These are phyloP conservation scores for Micractinium conductrix DNA, from an alignment of 139 green algal genomes.

Conservation along the genomic window DNA sequence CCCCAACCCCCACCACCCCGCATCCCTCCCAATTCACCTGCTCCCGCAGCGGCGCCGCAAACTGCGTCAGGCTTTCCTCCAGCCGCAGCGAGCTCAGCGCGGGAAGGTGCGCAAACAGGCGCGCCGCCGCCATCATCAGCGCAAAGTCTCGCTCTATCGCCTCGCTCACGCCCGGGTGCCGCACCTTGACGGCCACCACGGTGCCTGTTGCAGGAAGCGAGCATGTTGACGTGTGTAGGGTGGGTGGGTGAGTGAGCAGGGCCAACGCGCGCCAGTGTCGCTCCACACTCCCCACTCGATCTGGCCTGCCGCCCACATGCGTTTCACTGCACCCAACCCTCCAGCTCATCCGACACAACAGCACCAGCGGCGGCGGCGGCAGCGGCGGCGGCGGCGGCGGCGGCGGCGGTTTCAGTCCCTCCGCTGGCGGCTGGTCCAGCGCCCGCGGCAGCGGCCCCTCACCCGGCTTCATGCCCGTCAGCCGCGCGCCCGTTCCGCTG, in stretches of 20 bases:
- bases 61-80: constrained; percentile 94
- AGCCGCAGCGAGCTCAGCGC: constrained; percentile 73
- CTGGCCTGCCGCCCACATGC: too few species aligned
- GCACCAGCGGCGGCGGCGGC: too few species aligned
- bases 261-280: too few species aligned
- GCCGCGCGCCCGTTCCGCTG: constrained; percentile 56
- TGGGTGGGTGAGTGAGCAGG: too few species aligned
- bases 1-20: neutral
- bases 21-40: constrained; percentile 63
- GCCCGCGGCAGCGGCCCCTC: too few species aligned
- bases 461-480: constrained; percentile 54
- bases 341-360: too few species aligned
- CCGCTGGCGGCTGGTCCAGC: too few species aligned
- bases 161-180: constrained; percentile 88
- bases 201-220: constrained; percentile 54
- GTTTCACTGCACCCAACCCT: too few species aligned
- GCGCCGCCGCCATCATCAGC: constrained; percentile 90
- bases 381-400: too few species aligned
- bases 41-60: constrained; percentile 95
- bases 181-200: constrained; percentile 91
- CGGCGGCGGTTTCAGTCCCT: too few species aligned
- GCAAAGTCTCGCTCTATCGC: constrained; percentile 93
- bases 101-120: constrained; percentile 51
- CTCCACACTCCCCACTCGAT: neutral
- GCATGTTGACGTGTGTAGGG: too few species aligned